Base-by-base conservation (phyloP, 352 stramenopile genomes). In the Phytopythium delawarense region DNA sequence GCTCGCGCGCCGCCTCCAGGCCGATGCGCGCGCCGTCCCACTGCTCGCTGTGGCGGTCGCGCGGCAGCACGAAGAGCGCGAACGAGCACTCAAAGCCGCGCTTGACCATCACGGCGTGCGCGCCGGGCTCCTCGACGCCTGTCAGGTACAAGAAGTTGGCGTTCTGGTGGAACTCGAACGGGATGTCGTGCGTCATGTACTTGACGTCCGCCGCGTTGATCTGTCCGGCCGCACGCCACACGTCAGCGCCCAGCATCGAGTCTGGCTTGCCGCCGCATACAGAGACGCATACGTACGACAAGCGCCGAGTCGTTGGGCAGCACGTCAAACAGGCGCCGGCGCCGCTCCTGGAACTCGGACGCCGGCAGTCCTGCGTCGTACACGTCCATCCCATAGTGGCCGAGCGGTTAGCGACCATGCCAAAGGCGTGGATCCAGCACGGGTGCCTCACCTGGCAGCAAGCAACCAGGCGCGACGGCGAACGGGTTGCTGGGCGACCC, bases 171-270 rank as follows among this genome's bases (percentile, higher is more conserved):
- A 94, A 94, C 44, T 94, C 85, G 70, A 86, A 94, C 59, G 85
- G 85, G 37, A 94, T 94, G 55, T 94, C 85, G 72, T 94, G 77
- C n/a, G 85, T 89, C 81, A 91, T 90, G 69, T 80, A 94, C 73
- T 92, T 90, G 62, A 82, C 85, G 53, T 84, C 75, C 2, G 81
- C 78, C 3, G 83, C 85, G 28, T 88, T 87, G 8, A 88, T 42
- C 77, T 86, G 35, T 20, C 30, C 23, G 21, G 7, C 28, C n/a
- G 7, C 18, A 20, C 20, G 0, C 21, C 7, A 13, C 9, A 1
- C 32, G 51, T 45, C 30, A 45, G 28, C 50, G 13, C 23, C 11
- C 16, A 18, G 46, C 46, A 54, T 8, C 13, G 48, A 20, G 16
- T 13, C 7, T 18, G 8, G 23, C 48, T 2, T 4, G 8, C 23